Conservation (phyloP, 2,329 filamentous ascomycete genomes). For the Claviceps sp. region DNA sequence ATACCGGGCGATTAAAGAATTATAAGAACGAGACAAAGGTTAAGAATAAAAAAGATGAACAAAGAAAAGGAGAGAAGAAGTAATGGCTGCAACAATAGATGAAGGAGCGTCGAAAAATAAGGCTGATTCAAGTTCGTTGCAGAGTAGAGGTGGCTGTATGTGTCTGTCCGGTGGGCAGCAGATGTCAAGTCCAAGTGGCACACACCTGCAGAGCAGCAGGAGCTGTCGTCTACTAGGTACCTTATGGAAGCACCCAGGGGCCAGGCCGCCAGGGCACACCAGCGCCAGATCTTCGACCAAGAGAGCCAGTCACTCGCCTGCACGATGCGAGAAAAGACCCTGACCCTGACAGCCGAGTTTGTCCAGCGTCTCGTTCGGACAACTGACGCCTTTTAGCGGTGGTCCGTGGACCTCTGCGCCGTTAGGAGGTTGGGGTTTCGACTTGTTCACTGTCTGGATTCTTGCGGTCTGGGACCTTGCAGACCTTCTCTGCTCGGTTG, state of each 20-base stretch:
- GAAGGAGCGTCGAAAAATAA: background rate
- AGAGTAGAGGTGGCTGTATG: background rate
- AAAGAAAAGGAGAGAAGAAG: background rate
- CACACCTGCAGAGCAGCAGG: background rate
- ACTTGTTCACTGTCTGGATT: background rate
- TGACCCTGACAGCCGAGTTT: background rate
- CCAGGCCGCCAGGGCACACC: no score
- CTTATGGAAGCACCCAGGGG: no score
- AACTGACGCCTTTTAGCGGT: no score
- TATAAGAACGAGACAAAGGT: background rate
- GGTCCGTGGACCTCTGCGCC: background rate
- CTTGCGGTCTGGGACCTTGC: no score
- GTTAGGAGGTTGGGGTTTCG: background rate
- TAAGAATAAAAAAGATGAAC: background rate
- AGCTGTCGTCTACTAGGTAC: no score
- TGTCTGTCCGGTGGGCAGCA: background rate
- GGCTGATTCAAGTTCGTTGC: background rate
- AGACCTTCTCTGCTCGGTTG: no score
- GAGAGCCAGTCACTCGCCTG: no score
- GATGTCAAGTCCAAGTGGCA: background rate
- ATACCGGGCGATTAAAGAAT: background rate
- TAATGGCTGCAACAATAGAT: background rate
- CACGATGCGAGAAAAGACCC: background rate
- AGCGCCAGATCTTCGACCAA: no score
- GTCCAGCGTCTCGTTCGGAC: background rate